Conservation (phyloP, 192 early-diverging fungal genomes). For the Backusella westeae region DNA sequence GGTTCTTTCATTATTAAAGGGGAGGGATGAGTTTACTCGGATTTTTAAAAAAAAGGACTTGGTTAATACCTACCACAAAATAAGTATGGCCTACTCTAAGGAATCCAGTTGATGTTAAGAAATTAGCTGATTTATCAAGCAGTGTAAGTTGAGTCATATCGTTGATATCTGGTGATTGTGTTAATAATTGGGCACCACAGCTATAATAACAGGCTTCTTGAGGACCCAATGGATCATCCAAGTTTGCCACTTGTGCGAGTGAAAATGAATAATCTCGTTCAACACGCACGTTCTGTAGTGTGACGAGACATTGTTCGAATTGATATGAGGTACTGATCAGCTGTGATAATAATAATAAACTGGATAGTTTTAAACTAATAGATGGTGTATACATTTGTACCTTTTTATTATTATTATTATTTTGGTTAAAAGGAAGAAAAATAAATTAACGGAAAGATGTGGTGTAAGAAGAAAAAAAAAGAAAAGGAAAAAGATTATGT, state of each 20-base stretch:
- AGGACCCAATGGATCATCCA: no score
- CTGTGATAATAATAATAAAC: background rate
- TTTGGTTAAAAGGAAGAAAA: background rate
- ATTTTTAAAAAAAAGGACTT: background rate
- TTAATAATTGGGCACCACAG: slow-evolving; percentile 8
- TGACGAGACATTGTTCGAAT: background rate
- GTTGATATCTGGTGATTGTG: background rate
- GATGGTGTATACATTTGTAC: background rate
- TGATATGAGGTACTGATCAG: background rate
- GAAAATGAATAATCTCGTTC: slow-evolving; percentile 9
- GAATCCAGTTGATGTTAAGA: slow-evolving; percentile 7
- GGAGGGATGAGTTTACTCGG: no score
- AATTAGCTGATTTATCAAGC: background rate
- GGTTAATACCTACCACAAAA: slow-evolving; percentile 10
- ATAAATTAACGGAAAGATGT: background rate
- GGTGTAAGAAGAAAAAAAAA: background rate
- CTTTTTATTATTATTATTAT: background rate
- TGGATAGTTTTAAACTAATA: background rate
- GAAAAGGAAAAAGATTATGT: background rate
- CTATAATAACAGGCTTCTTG: slow-evolving; percentile 23
- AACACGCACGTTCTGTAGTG: background rate
- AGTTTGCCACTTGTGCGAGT: slow-evolving; percentile 9
- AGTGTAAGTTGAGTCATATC: slow-evolving; percentile 9
- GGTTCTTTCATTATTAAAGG: slow-evolving; percentile 7
- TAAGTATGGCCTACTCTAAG: slow-evolving; percentile 1